Percentiles rank a stretch among this genome's conserved stretches.
Conservation (phyloP, 768 basidiomycete species). For the Suillus fuscotomentosus region DNA sequence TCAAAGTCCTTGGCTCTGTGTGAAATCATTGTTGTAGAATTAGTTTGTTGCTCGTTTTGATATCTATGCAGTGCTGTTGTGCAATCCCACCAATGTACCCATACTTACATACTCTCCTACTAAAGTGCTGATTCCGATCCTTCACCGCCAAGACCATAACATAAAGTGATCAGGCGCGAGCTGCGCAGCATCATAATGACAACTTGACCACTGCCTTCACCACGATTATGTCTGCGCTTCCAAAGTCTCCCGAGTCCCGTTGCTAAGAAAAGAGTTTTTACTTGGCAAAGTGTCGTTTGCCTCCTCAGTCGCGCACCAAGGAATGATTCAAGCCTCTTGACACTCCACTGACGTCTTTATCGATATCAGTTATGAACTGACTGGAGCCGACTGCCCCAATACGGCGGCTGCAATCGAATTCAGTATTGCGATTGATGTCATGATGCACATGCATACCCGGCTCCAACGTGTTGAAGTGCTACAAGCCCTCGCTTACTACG, state of each 20-base stretch:
- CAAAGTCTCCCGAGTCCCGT: neutral
- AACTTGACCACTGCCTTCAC: neutral
- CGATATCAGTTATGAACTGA: no score
- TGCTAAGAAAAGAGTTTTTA: neutral
- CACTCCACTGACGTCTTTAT: neutral
- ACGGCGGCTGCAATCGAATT: neutral
- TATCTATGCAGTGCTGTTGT: neutral
- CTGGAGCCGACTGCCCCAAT: neutral
- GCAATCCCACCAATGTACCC: neutral
- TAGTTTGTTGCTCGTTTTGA: neutral
- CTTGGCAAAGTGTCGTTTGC: neutral
- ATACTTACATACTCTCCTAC: neutral
- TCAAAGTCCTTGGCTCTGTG: conserved; percentile 33
- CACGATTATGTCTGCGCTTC: neutral
- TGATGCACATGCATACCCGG: neutral
- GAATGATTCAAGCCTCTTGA: neutral
- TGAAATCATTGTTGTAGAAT: conserved; percentile 1
- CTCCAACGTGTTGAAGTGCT: neutral
- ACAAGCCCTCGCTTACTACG: neutral
- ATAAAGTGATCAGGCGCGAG: neutral
- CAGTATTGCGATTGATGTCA: neutral
- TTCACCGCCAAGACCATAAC: neutral
- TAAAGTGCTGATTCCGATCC: conserved; percentile 4
- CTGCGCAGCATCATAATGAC: neutral
- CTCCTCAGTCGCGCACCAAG: neutral